phyloP scores from a whole-genome alignment of 2,329 filamentous ascomycete species.

The Hymenoscyphus fructigenus region DNA sequence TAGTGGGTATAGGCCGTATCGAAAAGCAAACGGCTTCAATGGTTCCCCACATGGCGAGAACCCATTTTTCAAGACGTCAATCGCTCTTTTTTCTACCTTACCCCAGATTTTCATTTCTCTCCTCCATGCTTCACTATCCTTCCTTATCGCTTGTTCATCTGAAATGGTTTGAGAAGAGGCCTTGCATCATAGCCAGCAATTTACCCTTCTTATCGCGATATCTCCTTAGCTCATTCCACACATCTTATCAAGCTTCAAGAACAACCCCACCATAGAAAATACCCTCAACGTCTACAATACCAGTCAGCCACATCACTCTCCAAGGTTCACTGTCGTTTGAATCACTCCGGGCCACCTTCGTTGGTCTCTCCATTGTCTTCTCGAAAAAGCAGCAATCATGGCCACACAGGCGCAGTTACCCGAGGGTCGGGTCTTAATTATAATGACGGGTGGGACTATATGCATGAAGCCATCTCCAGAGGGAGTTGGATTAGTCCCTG shows the following conservation, averaged over 20 bases:
- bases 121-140: background rate
- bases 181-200: background rate
- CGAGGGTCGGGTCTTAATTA: constrained; percentile 62
- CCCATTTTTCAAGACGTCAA: background rate
- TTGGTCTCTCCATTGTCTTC: too few species aligned
- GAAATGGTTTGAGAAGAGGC: background rate
- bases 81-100: background rate
- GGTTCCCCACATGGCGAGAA: background rate
- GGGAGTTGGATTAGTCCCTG: constrained; percentile 64
- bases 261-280: background rate
- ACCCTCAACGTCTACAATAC: background rate
- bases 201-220: background rate
- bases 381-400: constrained; percentile 17
- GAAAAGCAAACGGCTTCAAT: background rate
- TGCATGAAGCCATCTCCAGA: constrained; percentile 68
- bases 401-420: constrained; percentile 37
- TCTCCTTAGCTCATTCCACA: background rate
- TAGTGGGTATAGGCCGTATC: background rate
- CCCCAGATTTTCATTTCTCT: background rate
- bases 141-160: background rate
- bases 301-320: background rate
- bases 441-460: constrained; percentile 69
- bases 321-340: too few species aligned
- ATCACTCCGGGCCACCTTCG: too few species aligned
- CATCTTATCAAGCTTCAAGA: background rate